Base-by-base conservation (phyloP, 176 grass and related monocot species). In the Canna indica region DNA sequence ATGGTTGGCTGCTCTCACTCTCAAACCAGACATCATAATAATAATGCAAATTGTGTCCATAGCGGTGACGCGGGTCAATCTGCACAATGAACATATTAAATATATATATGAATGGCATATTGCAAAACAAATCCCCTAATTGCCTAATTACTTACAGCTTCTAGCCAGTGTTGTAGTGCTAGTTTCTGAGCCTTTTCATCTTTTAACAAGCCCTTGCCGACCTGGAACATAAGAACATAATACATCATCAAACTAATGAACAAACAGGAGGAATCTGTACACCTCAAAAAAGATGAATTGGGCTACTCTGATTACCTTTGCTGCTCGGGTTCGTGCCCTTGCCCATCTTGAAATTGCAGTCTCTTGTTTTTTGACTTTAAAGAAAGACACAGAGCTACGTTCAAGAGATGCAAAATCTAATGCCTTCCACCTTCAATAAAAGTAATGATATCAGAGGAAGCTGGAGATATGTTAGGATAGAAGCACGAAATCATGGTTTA, bases 71-170 rank as follows among this genome's bases (percentile, higher is more conserved):
- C 10, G 87, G 91, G 78, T 95, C 91, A 80, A 95, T 91, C 91
- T 95, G 87, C 44, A 72, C 72, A 79, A 69, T 18, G 9, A 46
- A 46, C n/a, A n/a, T n/a, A n/a, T n/a, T n/a, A n/a, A n/a, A n/a
- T n/a, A n/a, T n/a, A n/a, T n/a, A n/a, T n/a, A n/a, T n/a, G n/a
- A n/a, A n/a, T n/a, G n/a, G n/a, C n/a, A n/a, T n/a, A n/a, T n/a
- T n/a, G n/a, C n/a, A n/a, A n/a, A n/a, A n/a, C n/a, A n/a, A n/a
- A n/a, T n/a, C n/a, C n/a, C n/a, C n/a, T n/a, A n/a, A n/a, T n/a
- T n/a, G n/a, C n/a, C n/a, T n/a, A n/a, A n/a, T n/a, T n/a, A n/a
- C 85, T 73, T 85, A 95, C 91, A 72, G 91, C 91, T 95, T 95
- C 91, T 44, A 95, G 91, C 91, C 91, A 95, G 82, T 95, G 91